Conservation (phyloP, 805 yeast species). For the Wickerhamia fluorescens region DNA sequence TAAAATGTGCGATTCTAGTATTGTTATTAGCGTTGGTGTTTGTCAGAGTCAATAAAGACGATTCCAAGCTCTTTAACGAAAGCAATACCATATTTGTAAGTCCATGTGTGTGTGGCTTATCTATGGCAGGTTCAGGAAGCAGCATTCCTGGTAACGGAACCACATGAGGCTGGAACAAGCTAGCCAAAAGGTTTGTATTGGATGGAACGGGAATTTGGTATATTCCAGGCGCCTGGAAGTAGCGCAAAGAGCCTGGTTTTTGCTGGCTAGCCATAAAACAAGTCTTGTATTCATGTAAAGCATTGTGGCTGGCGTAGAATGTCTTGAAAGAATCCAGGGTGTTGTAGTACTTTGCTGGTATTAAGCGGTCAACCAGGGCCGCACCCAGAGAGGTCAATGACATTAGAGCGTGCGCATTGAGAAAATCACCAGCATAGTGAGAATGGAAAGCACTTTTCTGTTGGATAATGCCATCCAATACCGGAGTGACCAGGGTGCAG, state of each 20-base stretch:
- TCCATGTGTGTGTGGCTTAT: constrained; percentile 43
- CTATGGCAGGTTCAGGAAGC: constrained; percentile 30
- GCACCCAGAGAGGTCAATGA: constrained; percentile 12
- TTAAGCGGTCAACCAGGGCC: constrained; percentile 12
- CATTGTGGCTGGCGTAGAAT: constrained; percentile 28
- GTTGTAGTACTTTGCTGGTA: constrained; percentile 12
- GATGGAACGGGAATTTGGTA: constrained; percentile 36
- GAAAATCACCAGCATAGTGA: constrained; percentile 78
- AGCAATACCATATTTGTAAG: constrained; percentile 33
- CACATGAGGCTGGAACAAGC: constrained; percentile 59
- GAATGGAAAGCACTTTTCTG: constrained; percentile 59
- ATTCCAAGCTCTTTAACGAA: constrained; percentile 30
- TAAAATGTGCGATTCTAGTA: constrained; percentile 27
- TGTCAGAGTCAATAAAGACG: constrained; percentile 20
- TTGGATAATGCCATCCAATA: constrained; percentile 66
- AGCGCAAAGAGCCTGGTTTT: too few species aligned
- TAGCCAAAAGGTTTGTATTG: constrained; percentile 52
- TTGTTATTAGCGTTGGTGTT: constrained; percentile 20
- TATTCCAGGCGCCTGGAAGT: constrained; percentile 58
- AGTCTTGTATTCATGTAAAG: constrained; percentile 31
- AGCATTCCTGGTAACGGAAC: constrained; percentile 35
- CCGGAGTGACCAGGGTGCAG: constrained; percentile 66
- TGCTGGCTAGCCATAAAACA: constrained; percentile 13
- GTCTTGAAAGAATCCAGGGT: constrained; percentile 26
- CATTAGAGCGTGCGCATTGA: constrained; percentile 52